Base-by-base conservation (phyloP, 2,329 filamentous ascomycete species). In the Hymenoscyphus scutula region DNA sequence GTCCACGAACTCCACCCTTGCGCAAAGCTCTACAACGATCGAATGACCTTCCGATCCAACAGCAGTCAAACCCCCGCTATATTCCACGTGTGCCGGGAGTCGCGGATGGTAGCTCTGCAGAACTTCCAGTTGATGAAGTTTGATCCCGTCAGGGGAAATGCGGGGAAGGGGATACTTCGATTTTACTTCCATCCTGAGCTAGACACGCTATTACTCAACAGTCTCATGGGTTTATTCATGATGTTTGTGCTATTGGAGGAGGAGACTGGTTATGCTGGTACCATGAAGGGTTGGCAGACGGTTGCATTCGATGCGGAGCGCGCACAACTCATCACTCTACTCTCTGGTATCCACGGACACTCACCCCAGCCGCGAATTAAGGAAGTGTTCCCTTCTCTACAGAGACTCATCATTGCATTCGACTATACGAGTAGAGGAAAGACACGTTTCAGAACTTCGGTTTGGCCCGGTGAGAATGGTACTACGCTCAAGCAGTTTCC, bases 31-130 rank as follows among this genome's bases (percentile, higher is more conserved):
- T 72, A 73, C 58, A 70, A 73, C 34, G 66, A 71, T 41, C 68
- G 68, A 53, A 72, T 72, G 64, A 73, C 69, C 25, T 72, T 73
- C 56, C 71, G 71, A n/a, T 72, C 70, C 23, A 73, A 73, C 62
- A 67, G 64, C 32, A 64, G 61, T 10, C 62, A 60, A 10, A 69
- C 71, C 15, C 72, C 72, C 7, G 19, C 67, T 1, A 67, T 73
- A 6, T 67, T 73, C 19, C 69, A 71, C 29, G 65, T 62, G 30
- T 68, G 66, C 59, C 62, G 29, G 10, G 72, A 73, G 61, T 70
- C 70, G n/a, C 63, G 72, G 41, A 27, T 32, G 1, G 55, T 73
- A 7, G 70, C 72, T 4, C 13, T 71, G 19, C 59, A 65, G 15
- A 62, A 70, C 53, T 71, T 72, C 56, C 57, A 65, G 30, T 45